Base-by-base conservation (phyloP, 257 asterid genomes). In the Prunella vulgaris region DNA sequence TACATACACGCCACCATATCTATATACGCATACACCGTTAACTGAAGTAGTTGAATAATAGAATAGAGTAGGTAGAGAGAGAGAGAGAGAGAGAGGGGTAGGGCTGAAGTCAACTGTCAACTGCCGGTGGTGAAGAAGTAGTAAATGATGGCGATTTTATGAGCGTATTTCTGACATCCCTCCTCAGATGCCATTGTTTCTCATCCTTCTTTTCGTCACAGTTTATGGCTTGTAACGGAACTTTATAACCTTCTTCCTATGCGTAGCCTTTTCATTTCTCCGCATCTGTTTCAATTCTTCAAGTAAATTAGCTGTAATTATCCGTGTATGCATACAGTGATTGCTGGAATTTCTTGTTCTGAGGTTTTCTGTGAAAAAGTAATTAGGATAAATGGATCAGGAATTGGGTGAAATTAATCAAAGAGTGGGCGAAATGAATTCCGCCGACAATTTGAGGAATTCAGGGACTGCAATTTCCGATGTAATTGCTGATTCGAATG, bases 331-430 rank as follows among this genome's bases (percentile, higher is more conserved):
- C 5, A 25, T 12, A 2, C 22, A 24, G 14, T 7, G 32, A 7
- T 56, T 65, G 37, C 17, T 22, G 17, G 60, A 25, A 25, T 30
- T 60, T 59, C 9, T 12, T 38, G 22, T 37, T 66, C 46, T 20
- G 35, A 22, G 42, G 52, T 74, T 60, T 48, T 1, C 22, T 46
- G 73, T 15, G 46, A 14, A 21, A 20, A 12, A 28, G 12, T 24
- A 7, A 42, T 13, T 49, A 24, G 54, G 30, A n/a, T n/a, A 17
- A 33, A 76, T 77, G 84, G 84, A 80, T 76, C 79, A 7, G 15
- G 77, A 65, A 44, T 3, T 12, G 58, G 67, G 74, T 2, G 81
- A 54, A 25, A 66, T 74, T 44, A 61, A 70, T 25, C 70, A 49
- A 12, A 15, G 51, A 12, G 66, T 0, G 17, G 76, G 3, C 17